A percentile compares a stretch with the other conserved stretches of the same genome.
These are phyloP conservation scores for Phaeomoniella chlamydospora DNA, from an alignment of 2,329 filamentous ascomycete species.

Conservation along the genomic window DNA sequence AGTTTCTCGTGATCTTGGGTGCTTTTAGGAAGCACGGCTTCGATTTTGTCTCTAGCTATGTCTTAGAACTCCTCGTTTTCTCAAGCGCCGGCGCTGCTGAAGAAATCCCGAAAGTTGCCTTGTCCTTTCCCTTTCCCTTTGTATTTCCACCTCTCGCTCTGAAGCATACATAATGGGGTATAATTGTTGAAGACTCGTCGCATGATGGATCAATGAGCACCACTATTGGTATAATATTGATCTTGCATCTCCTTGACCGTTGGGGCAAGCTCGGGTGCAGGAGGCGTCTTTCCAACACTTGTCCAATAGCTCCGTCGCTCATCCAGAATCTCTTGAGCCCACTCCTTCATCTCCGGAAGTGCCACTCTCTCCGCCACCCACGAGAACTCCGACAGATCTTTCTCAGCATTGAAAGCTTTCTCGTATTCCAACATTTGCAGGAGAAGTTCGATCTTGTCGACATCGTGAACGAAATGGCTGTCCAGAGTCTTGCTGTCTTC, in stretches of 20 bases:
- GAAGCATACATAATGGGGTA: too few relatives aligned
- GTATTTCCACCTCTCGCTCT: too few relatives aligned
- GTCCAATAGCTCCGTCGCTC: conserved; percentile 67
- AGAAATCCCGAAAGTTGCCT: conserved; percentile 1
- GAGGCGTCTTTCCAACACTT: conserved; percentile 18
- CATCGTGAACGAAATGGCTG: conserved; percentile 81
- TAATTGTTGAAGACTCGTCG: neutral
- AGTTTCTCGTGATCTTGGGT: conserved; percentile 1
- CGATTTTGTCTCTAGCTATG: neutral
- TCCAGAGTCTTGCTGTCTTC: conserved; percentile 76
- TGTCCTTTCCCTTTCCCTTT: too few relatives aligned
- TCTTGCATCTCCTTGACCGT: conserved; percentile 11
- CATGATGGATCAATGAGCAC: neutral
- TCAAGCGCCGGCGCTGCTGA: neutral
- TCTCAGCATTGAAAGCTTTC: conserved; percentile 45
- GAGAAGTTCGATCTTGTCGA: conserved; percentile 92
- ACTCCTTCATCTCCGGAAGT: conserved; percentile 63
- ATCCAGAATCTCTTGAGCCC: conserved; percentile 60
- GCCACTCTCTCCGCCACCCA: conserved; percentile 61
- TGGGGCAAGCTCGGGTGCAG: conserved; percentile 6
- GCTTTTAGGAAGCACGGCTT: neutral
- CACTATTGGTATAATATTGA: conserved; percentile 12
- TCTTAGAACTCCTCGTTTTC: conserved; percentile 1
- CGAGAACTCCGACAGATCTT: conserved; percentile 77
- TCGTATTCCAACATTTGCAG: conserved; percentile 97